Base-by-base conservation (phyloP, 352 stramenopile genomes). In the Paralagenidium karlingii region DNA sequence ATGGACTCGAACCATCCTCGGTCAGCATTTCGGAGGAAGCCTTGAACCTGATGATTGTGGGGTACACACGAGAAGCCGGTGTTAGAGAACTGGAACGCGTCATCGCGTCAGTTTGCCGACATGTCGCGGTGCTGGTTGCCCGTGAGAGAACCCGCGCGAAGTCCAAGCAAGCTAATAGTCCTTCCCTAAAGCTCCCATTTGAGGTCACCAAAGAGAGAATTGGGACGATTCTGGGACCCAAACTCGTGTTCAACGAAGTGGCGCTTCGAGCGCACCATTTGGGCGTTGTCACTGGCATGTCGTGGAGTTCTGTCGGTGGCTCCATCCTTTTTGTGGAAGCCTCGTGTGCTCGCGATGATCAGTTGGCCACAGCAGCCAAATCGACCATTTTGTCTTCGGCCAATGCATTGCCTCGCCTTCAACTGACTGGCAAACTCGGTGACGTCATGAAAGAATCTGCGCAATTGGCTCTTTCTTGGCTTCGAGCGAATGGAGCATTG, bases 361-460 rank as follows among this genome's bases (percentile, higher is more conserved):
- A n/a, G n/a, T 21, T 51, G 2, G 51, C 46, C 9, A 58, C 52
- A 9, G 56, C 51, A n/a, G 51, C 54, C 32, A 57, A 33, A 10
- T 61, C 32, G 24, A 33, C 40, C 5, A 55, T 51, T 31, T 43
- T 24, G 8, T 45, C 53, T 20, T 52, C 50, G 9, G 44, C 43
- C 10, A 51, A 53, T 12, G 21, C 46, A 12, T 22, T 57, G 1
- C 69, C 69, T 22, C 62, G 43, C 0, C 40, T 87, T 16, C 65
- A 84, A 40, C 54, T 87, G 13, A 87, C 70, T 21, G 74, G 73
- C 9, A 86, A 81, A 25, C 52, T 88, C 6, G 69, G 73, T n/a
- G 68, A 94, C 29, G 77, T 90, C 19, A 93, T 93, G 81, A 90
- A 93, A 38, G 81, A 94, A 38, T 93, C 78, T 15, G 76, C 78